Percentiles rank a stretch among this genome's conserved stretches.
Evolutionary conservation across 225 moss, liverwort and hornwort species (phyloP).

Genomic region (Straminergon stramineum): DNA sequence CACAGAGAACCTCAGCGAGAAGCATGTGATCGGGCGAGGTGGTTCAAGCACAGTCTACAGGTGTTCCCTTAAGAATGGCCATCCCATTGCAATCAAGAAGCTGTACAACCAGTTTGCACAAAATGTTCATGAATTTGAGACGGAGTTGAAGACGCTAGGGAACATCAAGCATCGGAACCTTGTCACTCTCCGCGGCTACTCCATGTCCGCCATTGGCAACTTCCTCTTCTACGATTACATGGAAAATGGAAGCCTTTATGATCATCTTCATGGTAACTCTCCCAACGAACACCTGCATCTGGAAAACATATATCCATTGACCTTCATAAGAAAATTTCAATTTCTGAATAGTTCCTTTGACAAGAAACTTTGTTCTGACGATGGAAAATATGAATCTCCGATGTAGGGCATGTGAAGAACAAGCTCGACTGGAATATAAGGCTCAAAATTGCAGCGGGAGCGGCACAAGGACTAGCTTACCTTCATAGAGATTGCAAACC

Average conservation of each 20-base stretch:
- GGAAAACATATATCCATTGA: neutral
- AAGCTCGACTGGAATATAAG: slow-evolving; percentile 82
- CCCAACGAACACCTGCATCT: neutral
- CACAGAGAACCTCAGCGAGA: slow-evolving; percentile 78
- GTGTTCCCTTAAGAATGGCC: slow-evolving; percentile 73
- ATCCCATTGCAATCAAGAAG: slow-evolving; percentile 92
- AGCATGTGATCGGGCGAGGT: slow-evolving; percentile 77
- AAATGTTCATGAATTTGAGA: slow-evolving; percentile 84
- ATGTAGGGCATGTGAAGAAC: slow-evolving; percentile 42
- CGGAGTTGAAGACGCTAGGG: slow-evolving; percentile 79
- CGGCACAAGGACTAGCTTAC: slow-evolving; percentile 90
- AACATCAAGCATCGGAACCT: slow-evolving; percentile 94
- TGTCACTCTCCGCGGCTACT: slow-evolving; percentile 82
- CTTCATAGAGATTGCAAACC: slow-evolving; percentile 86
- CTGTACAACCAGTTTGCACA: slow-evolving; percentile 71
- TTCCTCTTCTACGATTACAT: slow-evolving; percentile 95
- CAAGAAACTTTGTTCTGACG: neutral
- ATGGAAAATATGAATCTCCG: neutral
- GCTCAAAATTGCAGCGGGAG: slow-evolving; percentile 79
- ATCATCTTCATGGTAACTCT: slow-evolving; percentile 58
- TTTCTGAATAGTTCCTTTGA: neutral
- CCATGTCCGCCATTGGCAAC: slow-evolving; percentile 74
- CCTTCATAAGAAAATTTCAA: neutral
- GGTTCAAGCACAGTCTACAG: slow-evolving; percentile 91
- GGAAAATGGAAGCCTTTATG: slow-evolving; percentile 87